These are phyloP conservation scores for Eimeria tenella DNA, from an alignment of 169 alveolate species.

Conservation along the genomic window DNA sequence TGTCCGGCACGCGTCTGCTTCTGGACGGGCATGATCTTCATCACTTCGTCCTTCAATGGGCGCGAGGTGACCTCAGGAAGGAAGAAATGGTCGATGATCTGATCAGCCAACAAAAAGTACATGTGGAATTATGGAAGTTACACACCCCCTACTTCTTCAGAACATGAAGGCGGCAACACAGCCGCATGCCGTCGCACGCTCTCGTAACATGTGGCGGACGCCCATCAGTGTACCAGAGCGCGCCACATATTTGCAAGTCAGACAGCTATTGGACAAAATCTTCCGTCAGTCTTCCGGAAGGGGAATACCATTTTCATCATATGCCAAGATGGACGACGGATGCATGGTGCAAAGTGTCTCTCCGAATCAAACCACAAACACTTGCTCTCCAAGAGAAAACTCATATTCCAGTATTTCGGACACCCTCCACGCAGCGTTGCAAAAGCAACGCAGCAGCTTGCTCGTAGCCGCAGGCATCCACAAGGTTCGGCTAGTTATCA, in stretches of 20 bases:
- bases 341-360: too few relatives aligned
- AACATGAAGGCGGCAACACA: neutral
- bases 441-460: neutral
- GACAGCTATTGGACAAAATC: slow-evolving; percentile 52
- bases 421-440: too few relatives aligned
- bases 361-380: too few relatives aligned
- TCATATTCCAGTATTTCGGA: too few relatives aligned
- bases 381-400: too few relatives aligned
- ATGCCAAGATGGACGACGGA: neutral
- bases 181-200: neutral
- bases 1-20: slow-evolving; percentile 99
- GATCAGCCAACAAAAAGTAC: neutral
- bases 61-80: slow-evolving; percentile 88
- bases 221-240: neutral
- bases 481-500: neutral
- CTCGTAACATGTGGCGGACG: too few relatives aligned
- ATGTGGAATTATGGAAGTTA: neutral
- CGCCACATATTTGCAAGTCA: neutral
- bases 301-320: slow-evolving; percentile 78
- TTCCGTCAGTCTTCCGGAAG: slow-evolving; percentile 75
- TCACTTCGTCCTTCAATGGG: slow-evolving; percentile 98
- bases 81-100: slow-evolving; percentile 95
- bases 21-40: slow-evolving; percentile 99
- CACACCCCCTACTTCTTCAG: neutral
- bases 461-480: neutral